Conservation (phyloP, 176 grass and related monocot genomes). For the Zoysia japonica region DNA sequence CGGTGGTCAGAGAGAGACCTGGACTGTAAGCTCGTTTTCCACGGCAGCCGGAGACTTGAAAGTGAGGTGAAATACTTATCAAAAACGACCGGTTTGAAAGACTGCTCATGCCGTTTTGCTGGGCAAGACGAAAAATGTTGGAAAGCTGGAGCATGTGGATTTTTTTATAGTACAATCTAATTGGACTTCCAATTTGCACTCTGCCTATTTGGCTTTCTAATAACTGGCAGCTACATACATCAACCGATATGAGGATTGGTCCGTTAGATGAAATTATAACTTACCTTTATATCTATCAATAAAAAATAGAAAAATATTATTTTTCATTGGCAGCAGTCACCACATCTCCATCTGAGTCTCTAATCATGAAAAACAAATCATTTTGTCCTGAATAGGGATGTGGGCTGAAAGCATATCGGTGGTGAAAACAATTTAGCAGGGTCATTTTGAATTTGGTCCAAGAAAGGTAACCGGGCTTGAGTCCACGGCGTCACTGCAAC, state of each 20-base stretch:
- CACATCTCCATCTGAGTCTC: not conserved
- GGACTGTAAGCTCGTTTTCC: not conserved
- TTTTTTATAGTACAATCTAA: no score
- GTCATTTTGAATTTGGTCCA: not conserved
- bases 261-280: no score
- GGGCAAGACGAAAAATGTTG: not conserved
- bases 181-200: no score
- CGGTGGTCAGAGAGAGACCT: slow-evolving; percentile 11
- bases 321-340: no score
- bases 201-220: no score
- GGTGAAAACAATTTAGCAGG: not conserved
- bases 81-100: not conserved
- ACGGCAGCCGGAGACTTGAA: not conserved
- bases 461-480: not conserved
- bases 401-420: not conserved
- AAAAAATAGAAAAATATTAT: no score
- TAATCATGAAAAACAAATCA: not conserved
- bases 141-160: not conserved
- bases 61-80: not conserved
- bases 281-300: no score
- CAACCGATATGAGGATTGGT: no score
- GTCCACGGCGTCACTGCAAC: not conserved
- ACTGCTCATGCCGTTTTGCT: not conserved
- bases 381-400: not conserved
- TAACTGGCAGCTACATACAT: no score